Base-by-base conservation (phyloP, 2,329 filamentous ascomycete genomes). In the Ceratocystis huliohia region DNA sequence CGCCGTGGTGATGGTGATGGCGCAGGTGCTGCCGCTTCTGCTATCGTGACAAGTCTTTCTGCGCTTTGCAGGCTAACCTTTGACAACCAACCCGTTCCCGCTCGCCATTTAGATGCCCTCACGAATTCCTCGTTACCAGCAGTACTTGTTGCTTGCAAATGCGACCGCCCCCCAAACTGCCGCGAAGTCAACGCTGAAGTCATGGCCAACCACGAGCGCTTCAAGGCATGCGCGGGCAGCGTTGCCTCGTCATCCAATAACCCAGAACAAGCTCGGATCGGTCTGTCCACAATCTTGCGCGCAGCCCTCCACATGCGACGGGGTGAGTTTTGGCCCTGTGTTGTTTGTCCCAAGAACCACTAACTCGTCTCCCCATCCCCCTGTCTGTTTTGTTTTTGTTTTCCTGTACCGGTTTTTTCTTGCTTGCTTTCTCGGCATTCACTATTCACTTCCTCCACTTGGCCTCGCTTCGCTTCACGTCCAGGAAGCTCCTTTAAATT, bases 141-240 rank as follows among this genome's bases (percentile, higher is more conserved):
- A 65, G 82, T 93, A 69, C 82, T 96, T 53, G 89, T 95, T 64
- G 90, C 91, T 66, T 93, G 87, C 75, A 96, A 96, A 80, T 96
- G 90, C 78, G 93, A 96, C 74, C 83, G 85, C 63, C 85, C 87
- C 61, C 83, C 87, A 69, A 81, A 83, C 67, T 79, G 84, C 68
- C 86, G 88, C 72, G 83, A 90, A 73, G 80, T 95, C 66, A 85
- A 93, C 72, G 83, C 87, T 15, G 80, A 84, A 33, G 82, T 78
- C 66, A 81, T 94, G 56, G 78, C 82, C 61, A 76, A 75, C 67
- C 86, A 89, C 72, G 76, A 82, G 62, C 79, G 83, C 70, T 89
- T 88, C 70, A 82, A 87, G 68, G 81, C 87, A 17, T 88, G 84
- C 71, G 81, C 93, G 69, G 84, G 85, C 69, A 84, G 87, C 65